These are phyloP conservation scores for Mucor circinelloides DNA, from an alignment of 371 early-diverging fungal species.

Conservation along the genomic window DNA sequence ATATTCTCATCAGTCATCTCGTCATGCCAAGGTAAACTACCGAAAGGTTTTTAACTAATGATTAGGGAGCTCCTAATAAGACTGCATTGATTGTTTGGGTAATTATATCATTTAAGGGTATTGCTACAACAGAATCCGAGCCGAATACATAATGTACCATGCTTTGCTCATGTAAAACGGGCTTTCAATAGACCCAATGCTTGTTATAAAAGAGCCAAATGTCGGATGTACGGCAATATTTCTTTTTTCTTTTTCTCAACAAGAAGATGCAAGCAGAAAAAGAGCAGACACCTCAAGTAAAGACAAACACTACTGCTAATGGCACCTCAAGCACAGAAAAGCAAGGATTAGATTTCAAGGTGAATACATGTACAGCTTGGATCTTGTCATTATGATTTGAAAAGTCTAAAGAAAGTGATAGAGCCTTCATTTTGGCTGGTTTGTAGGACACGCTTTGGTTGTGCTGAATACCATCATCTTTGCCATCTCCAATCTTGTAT, in stretches of 20 bases:
- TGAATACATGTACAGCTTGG: background rate
- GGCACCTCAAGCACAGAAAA: background rate
- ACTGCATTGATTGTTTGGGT: background rate
- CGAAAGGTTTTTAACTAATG: background rate
- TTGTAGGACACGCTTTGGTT: slow-evolving; percentile 21
- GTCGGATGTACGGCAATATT: slow-evolving; percentile 11
- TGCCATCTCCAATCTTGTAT: slow-evolving; percentile 15
- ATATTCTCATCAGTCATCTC: background rate
- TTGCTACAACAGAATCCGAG: background rate
- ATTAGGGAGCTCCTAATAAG: background rate
- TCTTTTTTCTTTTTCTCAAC: slow-evolving; percentile 6
- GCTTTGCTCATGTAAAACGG: background rate
- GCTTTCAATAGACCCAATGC: background rate
- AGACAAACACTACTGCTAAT: background rate
- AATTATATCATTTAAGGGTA: background rate
- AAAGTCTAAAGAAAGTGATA: background rate
- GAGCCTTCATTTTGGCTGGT: slow-evolving; percentile 35
- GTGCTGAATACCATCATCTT: slow-evolving; percentile 9
- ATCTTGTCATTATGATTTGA: background rate
- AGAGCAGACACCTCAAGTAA: background rate
- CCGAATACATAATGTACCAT: background rate
- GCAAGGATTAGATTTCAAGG: slow-evolving; percentile 19
- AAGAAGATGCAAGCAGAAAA: background rate
- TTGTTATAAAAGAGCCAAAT: background rate
- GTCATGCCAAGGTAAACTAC: background rate